phyloP scores from a whole-genome alignment of 1,284 basidiomycete genomes.

The Ustilago esculenta region DNA sequence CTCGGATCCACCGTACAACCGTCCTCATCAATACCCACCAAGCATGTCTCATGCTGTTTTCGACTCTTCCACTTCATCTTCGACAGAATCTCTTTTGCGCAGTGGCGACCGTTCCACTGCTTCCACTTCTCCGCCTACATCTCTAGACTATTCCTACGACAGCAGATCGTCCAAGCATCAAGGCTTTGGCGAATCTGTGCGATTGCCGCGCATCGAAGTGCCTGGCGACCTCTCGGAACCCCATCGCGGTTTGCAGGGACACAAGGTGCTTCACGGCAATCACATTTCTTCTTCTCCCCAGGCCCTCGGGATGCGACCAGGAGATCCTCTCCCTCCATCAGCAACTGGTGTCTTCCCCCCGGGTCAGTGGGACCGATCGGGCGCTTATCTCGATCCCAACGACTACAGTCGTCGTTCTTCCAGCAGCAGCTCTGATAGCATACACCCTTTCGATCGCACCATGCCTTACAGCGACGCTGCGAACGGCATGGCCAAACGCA shows the following conservation, averaged over 20 bases:
- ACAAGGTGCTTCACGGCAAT: conserved; percentile 46
- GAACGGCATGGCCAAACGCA: conserved; percentile 21
- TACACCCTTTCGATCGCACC: conserved; percentile 29
- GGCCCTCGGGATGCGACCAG: conserved; percentile 15
- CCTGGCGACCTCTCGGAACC: conserved; percentile 18
- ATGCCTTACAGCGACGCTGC: conserved; percentile 34
- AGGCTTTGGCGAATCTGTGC: conserved; percentile 11
- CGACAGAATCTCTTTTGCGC: conserved; percentile 44
- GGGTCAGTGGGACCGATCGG: conserved; percentile 44
- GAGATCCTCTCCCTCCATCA: conserved; percentile 39
- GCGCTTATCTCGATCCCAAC: conserved; percentile 30
- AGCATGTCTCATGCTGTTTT: conserved; percentile 39
- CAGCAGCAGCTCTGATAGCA: conserved; percentile 35
- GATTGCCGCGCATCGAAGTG: conserved; percentile 46
- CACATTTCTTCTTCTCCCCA: conserved; percentile 36
- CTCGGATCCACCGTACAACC: conserved; percentile 25
- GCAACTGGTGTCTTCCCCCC: conserved; percentile 39
- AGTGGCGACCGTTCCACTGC: conserved; percentile 50
- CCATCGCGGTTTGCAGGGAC: conserved; percentile 34
- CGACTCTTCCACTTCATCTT: conserved; percentile 39
- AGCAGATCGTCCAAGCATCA: conserved; percentile 15
- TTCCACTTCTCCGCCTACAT: conserved; percentile 46
- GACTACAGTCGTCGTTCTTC: conserved; percentile 40
- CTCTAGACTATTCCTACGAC: conserved; percentile 38
- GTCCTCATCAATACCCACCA: conserved; percentile 16